These are phyloP conservation scores for Fusarium staphyleae DNA, from an alignment of 2,329 filamentous ascomycete genomes.

Conservation along the genomic window DNA sequence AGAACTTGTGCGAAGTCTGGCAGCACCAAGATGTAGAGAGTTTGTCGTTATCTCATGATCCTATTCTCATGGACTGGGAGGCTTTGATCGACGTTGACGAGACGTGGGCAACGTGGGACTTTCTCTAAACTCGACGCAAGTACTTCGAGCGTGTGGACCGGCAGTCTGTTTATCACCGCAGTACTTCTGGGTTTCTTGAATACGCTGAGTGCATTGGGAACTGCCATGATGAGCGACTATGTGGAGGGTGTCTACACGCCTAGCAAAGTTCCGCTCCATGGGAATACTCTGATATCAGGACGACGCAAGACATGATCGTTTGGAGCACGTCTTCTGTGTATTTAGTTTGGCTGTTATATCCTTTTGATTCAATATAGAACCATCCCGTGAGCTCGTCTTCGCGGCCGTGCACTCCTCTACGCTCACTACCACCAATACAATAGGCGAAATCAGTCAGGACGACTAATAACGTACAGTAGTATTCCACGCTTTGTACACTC, in stretches of 20 bases:
- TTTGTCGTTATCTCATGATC: background rate
- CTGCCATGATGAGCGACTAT: too few relatives aligned
- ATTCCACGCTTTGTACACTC: conserved; percentile 17
- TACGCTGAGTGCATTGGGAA: too few relatives aligned
- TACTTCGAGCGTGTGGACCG: background rate
- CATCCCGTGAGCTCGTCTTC: too few relatives aligned
- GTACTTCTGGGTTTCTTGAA: background rate
- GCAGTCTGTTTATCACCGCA: too few relatives aligned
- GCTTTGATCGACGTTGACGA: conserved; percentile 24
- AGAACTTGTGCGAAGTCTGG: background rate
- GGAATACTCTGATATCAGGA: background rate
- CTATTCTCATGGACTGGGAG: conserved; percentile 30
- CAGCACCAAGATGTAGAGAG: background rate
- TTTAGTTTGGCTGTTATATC: too few relatives aligned
- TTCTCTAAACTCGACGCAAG: conserved; percentile 12
- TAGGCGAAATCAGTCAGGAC: background rate
- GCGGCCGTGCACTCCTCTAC: background rate
- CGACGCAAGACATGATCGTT: background rate
- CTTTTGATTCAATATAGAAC: too few relatives aligned
- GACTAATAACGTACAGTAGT: conserved; percentile 1
- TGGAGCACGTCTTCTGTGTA: too few relatives aligned
- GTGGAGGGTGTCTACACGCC: background rate
- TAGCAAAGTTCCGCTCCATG: conserved; percentile 17
- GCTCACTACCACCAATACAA: too few relatives aligned
- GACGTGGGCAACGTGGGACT: conserved; percentile 28